Conservation (phyloP, 2,329 filamentous ascomycete species). For the Moelleriella libera region DNA sequence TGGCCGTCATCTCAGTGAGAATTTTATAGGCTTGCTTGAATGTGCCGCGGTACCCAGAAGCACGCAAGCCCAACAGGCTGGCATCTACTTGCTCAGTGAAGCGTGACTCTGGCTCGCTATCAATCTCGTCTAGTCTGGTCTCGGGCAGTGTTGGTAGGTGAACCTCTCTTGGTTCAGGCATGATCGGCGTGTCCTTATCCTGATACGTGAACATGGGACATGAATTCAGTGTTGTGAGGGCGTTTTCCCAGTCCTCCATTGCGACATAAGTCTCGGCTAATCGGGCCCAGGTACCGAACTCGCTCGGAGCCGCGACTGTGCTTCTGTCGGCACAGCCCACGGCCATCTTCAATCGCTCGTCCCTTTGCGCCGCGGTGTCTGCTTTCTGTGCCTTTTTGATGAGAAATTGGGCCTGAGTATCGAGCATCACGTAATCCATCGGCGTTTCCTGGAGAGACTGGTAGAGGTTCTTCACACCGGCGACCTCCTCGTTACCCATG, state of each 20-base stretch:
- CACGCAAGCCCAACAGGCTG: constrained; percentile 71
- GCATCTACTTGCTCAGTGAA: constrained; percentile 79
- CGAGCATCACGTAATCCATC: constrained; percentile 95
- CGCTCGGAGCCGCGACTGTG: constrained; percentile 88
- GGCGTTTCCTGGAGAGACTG: constrained; percentile 80
- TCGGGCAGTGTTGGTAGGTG: constrained; percentile 77
- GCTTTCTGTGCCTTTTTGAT: constrained; percentile 61
- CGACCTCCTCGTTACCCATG: constrained; percentile 94
- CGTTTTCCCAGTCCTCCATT: constrained; percentile 93
- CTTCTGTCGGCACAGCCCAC: constrained; percentile 87
- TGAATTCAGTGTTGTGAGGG: constrained; percentile 87
- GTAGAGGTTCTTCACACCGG: constrained; percentile 77
- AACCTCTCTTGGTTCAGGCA: constrained; percentile 85
- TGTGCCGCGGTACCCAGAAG: constrained; percentile 82
- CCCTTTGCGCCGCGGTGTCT: constrained; percentile 37
- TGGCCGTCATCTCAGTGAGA: constrained; percentile 86
- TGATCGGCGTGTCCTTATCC: constrained; percentile 88
- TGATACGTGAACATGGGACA: constrained; percentile 99
- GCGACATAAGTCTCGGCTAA: constrained; percentile 87
- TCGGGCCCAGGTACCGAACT: constrained; percentile 93
- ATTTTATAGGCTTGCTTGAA: constrained; percentile 92
- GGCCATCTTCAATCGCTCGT: constrained; percentile 67
- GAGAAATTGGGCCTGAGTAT: constrained; percentile 86
- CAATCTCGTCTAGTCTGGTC: constrained; percentile 87
- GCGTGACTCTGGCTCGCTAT: constrained; percentile 72